Evolutionary conservation across 345 rosid genomes (phyloP), one percentile per base, ranked within the genome.

Genomic region (Tarenaya hassleriana): DNA sequence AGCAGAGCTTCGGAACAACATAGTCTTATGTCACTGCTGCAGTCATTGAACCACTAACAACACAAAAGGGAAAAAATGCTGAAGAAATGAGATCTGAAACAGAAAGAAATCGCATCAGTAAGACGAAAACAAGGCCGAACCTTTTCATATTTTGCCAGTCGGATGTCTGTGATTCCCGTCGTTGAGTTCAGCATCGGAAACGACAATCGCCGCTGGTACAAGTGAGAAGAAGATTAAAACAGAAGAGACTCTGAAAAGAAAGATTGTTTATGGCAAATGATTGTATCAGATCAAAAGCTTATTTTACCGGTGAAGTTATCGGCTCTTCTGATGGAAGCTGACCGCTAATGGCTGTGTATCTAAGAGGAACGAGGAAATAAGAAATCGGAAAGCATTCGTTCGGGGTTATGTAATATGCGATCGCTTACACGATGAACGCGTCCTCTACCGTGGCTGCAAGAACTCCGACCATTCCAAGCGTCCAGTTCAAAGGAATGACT

Each of bases 401-500:
- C 13, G 35, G n/a, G 16, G 21, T 10, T 4, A 15, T 1, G 21
- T 1, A 47, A 12, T 16, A 41, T 32, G 15, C 7, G 42, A 48
- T 13, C 29, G 29, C 74, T 53, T 4, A 81, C 94, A 60, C 72
- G 29, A 84, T 66, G 20, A 78, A 58, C 21, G 88, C 85, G 51
- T 81, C 94, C 58, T 84, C 85, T 0, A 77, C 21, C 4, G 88
- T 75, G 64, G 76, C 74, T 5, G 94, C 80, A 5, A 84, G 65
- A 21, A 84, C 67, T 29, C 94, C 94, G 21, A 81, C 82, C 88
- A 75, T 81, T 37, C 94, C 94, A 7, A 84, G 83, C 0, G 94
- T 84, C 88, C 88, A 84, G 55, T 77, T 81, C 16, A 84, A 68
- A 15, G 94, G 94, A 71, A 84, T 73, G 69, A 84, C 88, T 24